Base-by-base conservation (phyloP, 306 rosid genomes). In the Sicyos baderoa region DNA sequence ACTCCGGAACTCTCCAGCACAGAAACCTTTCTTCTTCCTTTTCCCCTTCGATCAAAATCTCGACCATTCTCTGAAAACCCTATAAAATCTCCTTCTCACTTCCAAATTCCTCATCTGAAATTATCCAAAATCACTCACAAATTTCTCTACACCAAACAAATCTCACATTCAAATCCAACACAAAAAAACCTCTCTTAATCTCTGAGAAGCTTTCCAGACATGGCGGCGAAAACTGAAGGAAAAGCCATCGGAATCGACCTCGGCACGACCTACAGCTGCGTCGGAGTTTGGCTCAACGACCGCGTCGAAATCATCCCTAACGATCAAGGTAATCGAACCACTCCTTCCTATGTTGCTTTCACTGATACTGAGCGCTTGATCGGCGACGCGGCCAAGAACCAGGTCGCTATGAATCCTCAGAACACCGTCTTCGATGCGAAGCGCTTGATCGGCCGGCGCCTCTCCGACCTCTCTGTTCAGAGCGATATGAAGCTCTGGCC, bases 191-290 rank as follows among this genome's bases (percentile, higher is more conserved):
- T 67, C 6, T 11, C 42, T 7, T 11, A 13, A 59, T 4, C 10
- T 0, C 25, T 35, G 22, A 47, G 59, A 49, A 49, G 40, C 13
- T 72, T 63, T 64, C 9, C 54, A 64, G 54, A 29, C 40, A 81
- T 91, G 97, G 91, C 96, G 52, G 40, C 81, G 13, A 84, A 81
- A 23, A 63, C 54, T 0, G 95, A 87, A 81, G 93, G 93, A 11
- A 88, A 91, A 58, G 96, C 94, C 8, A 91, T 89, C 4, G 97
- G 97, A 17, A 91, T 91, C 72, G 95, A 91, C 79, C 83, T 91
- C 4, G 97, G 95, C 52, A 91, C 96, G 0, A 91, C 97, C 62
- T 91, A 91, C 82, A 88, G 95, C 81, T 91, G 96, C 66, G 91
- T 91, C 0, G 96, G 96, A 0, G 91, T 75, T 15, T 91, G 96